A percentile compares a stretch with the other conserved stretches of the same genome.
phyloP scores from a whole-genome alignment of 192 early-diverging fungal genomes.

The Paraglomus brasilianum region DNA sequence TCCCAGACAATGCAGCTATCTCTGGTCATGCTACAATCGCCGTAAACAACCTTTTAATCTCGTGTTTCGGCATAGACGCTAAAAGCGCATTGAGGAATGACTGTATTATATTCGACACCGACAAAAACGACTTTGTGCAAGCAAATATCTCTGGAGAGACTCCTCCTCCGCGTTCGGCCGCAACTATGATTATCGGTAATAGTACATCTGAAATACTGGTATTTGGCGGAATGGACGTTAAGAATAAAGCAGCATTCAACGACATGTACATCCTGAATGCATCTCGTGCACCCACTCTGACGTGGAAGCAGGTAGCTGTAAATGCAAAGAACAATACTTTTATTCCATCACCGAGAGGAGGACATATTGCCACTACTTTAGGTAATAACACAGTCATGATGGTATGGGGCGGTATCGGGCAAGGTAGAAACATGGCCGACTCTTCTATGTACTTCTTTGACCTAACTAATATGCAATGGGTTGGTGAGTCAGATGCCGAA shows the following conservation, averaged over 20 bases:
- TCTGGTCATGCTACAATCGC: conserved; percentile 19
- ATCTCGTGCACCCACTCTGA: neutral
- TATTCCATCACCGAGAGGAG: conserved; percentile 20
- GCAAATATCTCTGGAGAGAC: neutral
- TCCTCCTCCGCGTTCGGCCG: conserved; percentile 10
- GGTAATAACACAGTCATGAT: neutral
- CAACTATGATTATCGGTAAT: conserved; percentile 14
- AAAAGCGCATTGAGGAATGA: neutral
- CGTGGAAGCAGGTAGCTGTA: neutral
- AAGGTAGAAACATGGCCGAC: neutral
- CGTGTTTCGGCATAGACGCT: conserved; percentile 12
- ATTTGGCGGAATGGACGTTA: conserved; percentile 20
- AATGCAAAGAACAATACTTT: neutral
- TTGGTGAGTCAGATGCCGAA: neutral
- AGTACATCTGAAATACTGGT: neutral
- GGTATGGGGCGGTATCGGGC: conserved; percentile 20
- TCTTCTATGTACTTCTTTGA: conserved; percentile 12
- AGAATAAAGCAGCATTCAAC: conserved; percentile 1
- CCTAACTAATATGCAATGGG: neutral
- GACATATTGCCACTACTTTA: neutral
- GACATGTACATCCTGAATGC: conserved; percentile 17
- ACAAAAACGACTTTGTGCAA: neutral
- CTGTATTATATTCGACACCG: conserved; percentile 25
- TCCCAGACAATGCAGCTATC: neutral
- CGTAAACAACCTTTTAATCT: conserved; percentile 18